Evolutionary conservation across 1,284 basidiomycete species (phyloP).

Genomic region (Ganoderma sinense): DNA sequence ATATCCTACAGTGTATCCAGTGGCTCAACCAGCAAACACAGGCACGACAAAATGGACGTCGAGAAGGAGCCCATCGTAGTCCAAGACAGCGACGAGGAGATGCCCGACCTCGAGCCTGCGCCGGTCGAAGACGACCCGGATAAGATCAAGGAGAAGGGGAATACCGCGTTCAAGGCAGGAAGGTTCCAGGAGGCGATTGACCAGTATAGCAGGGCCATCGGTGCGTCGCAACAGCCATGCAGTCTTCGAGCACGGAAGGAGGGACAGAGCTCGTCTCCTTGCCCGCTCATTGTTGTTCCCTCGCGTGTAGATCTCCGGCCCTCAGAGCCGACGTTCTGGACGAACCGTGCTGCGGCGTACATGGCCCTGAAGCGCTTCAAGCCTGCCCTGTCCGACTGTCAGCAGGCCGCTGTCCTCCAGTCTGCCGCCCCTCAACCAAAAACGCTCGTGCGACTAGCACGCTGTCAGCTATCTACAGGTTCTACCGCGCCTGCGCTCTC

Average conservation of each 20-base stretch:
- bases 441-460: constrained; percentile 79
- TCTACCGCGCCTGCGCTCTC: constrained; percentile 69
- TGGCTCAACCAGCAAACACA: constrained; percentile 14
- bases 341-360: constrained; percentile 87
- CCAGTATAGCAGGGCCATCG: constrained; percentile 81
- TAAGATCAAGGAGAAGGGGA: constrained; percentile 76
- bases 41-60: constrained; percentile 32
- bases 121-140: constrained; percentile 53
- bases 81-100: constrained; percentile 7
- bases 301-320: constrained; percentile 55
- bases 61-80: constrained; percentile 28
- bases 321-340: constrained; percentile 77
- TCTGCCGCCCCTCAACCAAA: constrained; percentile 58
- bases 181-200: constrained; percentile 77
- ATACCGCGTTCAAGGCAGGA: constrained; percentile 74
- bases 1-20: constrained; percentile 15
- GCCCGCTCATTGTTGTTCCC: background rate
- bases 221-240: constrained; percentile 36
- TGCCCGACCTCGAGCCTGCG: constrained; percentile 9
- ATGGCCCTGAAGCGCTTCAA: constrained; percentile 84
- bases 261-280: constrained; percentile 3
- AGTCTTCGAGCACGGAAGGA: background rate
- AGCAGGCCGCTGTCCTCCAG: constrained; percentile 75
- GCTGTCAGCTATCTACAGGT: constrained; percentile 83
- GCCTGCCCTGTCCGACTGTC: constrained; percentile 80